These are phyloP conservation scores for Rhododendron simsii DNA, from an alignment of 148 eudicot genomes.

Conservation along the genomic window DNA sequence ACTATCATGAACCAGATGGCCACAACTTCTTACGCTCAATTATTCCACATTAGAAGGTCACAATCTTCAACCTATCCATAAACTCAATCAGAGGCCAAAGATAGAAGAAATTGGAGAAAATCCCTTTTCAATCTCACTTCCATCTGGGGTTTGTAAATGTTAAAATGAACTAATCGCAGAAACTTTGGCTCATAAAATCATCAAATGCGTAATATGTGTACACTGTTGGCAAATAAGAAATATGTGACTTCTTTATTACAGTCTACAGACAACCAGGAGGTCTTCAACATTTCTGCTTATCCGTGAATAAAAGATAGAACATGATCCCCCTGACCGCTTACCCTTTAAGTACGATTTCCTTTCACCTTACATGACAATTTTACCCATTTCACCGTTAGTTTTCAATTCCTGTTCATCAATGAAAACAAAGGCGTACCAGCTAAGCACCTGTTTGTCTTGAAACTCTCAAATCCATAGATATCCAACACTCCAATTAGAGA, in stretches of 20 bases:
- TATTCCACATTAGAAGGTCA: neutral
- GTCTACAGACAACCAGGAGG: neutral
- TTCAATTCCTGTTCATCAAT: constrained; percentile 23
- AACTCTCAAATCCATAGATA: constrained; percentile 98
- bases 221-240: neutral
- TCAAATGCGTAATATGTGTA: neutral
- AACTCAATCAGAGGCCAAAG: neutral
- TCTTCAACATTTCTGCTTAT: neutral
- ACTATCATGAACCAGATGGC: neutral
- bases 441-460: constrained; percentile 99
- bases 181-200: neutral
- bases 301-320: neutral
- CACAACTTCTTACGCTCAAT: neutral
- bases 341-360: neutral
- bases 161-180: neutral
- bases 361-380: neutral
- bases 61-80: neutral
- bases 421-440: constrained; percentile 40
- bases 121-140: neutral
- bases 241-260: neutral
- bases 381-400: constrained; percentile 2
- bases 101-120: neutral
- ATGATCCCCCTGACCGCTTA: neutral
- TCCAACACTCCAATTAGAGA: constrained; percentile 91
- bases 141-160: neutral